A percentile compares a stretch with the other conserved stretches of the same genome.
Evolutionary conservation across 2,329 filamentous ascomycete species (phyloP).

Genomic region (Aspergillus novofumigatus): DNA sequence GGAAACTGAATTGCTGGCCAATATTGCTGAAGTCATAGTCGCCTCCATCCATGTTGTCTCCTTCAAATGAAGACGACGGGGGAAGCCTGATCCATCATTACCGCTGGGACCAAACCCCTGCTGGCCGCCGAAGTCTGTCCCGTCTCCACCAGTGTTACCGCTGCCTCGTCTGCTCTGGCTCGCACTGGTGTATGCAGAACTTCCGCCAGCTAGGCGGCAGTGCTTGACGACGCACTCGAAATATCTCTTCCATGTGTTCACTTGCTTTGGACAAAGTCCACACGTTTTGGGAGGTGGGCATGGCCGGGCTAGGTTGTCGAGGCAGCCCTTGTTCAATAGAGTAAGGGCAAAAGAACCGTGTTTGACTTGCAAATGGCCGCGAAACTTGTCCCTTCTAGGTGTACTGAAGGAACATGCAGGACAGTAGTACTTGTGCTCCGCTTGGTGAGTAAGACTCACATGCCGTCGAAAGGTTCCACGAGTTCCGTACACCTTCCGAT

Average conservation of each 20-base stretch:
- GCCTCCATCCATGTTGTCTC: not conserved
- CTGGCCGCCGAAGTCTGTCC: not conserved
- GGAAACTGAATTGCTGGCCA: not conserved
- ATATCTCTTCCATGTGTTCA: constrained; percentile 9
- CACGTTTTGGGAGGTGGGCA: constrained; percentile 2
- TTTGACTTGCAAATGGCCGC: constrained; percentile 1
- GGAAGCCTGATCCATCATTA: not conserved
- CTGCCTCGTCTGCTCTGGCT: constrained; percentile 9
- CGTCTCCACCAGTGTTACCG: constrained; percentile 4
- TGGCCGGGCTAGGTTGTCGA: not conserved
- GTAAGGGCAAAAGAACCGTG: not conserved
- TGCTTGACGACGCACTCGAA: constrained; percentile 12
- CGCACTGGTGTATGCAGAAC: constrained; percentile 1
- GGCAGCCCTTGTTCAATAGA: not conserved
- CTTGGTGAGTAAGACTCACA: constrained; percentile 4
- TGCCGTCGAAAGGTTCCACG: constrained; percentile 11
- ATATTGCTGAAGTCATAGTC: not conserved
- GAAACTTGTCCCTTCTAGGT: constrained; percentile 11
- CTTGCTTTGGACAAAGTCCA: not conserved
- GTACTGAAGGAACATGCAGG: constrained; percentile 1
- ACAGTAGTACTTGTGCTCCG: constrained; percentile 3
- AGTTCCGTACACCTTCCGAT: not conserved
- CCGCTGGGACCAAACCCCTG: not conserved
- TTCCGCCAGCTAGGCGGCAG: constrained; percentile 5
- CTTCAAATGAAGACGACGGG: not conserved